Base-by-base conservation (phyloP, 257 asterid species). In the Ocimum tenuiflorum region DNA sequence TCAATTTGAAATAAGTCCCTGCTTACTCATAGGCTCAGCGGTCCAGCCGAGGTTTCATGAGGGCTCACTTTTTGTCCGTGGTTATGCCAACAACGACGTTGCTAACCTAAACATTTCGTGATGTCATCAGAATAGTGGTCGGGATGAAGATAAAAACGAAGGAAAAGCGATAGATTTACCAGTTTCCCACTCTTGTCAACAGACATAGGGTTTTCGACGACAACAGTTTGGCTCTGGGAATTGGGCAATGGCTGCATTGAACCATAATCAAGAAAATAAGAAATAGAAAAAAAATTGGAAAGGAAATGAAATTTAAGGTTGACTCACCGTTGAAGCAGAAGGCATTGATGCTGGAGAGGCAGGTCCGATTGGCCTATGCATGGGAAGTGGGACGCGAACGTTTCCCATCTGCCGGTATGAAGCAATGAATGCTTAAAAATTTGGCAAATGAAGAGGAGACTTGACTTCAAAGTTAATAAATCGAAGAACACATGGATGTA, bases 151-250 rank as follows among this genome's bases (percentile, higher is more conserved):
- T 23, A 52, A 29, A 36, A 18, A n/a, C n/a, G n/a, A n/a, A 20
- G 14, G 39, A 61, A n/a, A 63, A 67, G 54, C 64, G 7, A 55
- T 8, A 47, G 41, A 45, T 56, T 7, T 80, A 83, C 89, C 89
- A 83, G 81, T 71, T 80, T 80, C 51, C 89, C 89, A 33, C 79
- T 83, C 77, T 80, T 83, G 76, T 83, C 82, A n/a, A 80, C 81
- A 7, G 89, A 76, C 83, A 74, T 83, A 10, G 86, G 86, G 47
- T 83, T 80, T 76, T 83, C 86, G 45, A 83, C 84, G 14, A 83
- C 84, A 55, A 83, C 86, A 18, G 85, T 83, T 78, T 76, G 86
- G 78, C 79, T 78, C 76, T 76, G 84, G 14, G 82, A 75, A 76
- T 47, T 76, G 64, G 81, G 78, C 29, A 78, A 57, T 65, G 80